Evolutionary conservation across 495 filamentous ascomycete species (phyloP).

Genomic region (Daldinia caldariorum): DNA sequence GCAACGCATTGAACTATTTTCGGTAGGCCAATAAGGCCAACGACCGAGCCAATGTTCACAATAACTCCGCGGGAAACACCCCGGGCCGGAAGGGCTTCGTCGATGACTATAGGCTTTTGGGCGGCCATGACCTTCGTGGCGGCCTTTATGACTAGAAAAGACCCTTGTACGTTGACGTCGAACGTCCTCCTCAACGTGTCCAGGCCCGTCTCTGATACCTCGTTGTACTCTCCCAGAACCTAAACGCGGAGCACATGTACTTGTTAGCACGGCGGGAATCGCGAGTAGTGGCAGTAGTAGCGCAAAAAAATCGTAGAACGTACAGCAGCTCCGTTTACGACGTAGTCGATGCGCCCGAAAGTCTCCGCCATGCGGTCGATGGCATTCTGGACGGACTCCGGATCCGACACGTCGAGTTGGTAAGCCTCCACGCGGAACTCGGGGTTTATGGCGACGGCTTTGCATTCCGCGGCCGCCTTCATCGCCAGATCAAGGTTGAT

Average conservation of each 20-base stretch:
- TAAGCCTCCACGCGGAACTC: slow-evolving; percentile 7
- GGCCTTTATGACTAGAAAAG: slow-evolving; percentile 5
- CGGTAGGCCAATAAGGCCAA: not conserved
- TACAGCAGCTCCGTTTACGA: slow-evolving; percentile 13
- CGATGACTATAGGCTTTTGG: slow-evolving; percentile 3
- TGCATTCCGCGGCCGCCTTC: slow-evolving; percentile 4
- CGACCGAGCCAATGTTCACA: slow-evolving; percentile 8
- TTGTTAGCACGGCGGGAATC: not conserved
- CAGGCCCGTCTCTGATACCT: not conserved
- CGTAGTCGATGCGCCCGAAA: slow-evolving; percentile 13
- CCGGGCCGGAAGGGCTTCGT: slow-evolving; percentile 1
- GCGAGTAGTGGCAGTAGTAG: not conserved
- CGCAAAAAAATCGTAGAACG: not conserved
- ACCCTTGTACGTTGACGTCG: slow-evolving; percentile 7
- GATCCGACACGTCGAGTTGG: not conserved
- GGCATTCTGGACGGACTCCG: not conserved
- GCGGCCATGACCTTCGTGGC: slow-evolving; percentile 9
- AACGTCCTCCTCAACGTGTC: slow-evolving; percentile 7
- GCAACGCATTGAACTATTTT: slow-evolving; percentile 5
- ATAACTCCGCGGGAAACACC: slow-evolving; percentile 6
- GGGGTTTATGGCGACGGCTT: slow-evolving; percentile 2
- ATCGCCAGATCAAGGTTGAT: slow-evolving; percentile 7
- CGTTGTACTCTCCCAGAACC: slow-evolving; percentile 2
- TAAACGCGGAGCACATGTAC: not conserved
- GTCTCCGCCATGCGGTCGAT: not conserved